Evolutionary conservation across 1,284 basidiomycete genomes (phyloP).

Genomic region (Leccinum laetum): DNA sequence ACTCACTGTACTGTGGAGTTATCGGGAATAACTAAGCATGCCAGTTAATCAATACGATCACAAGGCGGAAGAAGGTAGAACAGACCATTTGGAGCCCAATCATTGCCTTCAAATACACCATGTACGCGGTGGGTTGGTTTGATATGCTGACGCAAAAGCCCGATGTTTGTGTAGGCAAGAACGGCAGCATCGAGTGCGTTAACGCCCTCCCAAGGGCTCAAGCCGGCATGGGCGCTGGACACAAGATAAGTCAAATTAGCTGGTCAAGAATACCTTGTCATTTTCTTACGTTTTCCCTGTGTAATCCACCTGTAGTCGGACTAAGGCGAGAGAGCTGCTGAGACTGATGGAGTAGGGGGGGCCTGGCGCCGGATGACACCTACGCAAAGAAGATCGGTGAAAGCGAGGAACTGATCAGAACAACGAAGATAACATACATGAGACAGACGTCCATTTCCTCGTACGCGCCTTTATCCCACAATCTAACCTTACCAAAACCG

Average conservation of each 20-base stretch:
- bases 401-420: neutral
- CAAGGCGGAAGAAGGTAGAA: neutral
- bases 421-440: constrained; percentile 45
- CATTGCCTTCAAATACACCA: constrained; percentile 60
- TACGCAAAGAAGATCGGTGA: constrained; percentile 21
- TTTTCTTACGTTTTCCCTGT: constrained; percentile 54
- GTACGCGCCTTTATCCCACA: constrained; percentile 68
- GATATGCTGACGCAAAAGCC: constrained; percentile 75
- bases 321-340: constrained; percentile 52
- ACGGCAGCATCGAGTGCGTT: constrained; percentile 81
- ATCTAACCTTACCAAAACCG: constrained; percentile 65
- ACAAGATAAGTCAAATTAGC: neutral
- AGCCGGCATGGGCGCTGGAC: constrained; percentile 62
- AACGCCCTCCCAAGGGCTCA: constrained; percentile 73
- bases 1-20: constrained; percentile 62
- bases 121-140: constrained; percentile 62
- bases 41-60: neutral
- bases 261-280: neutral
- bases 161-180: constrained; percentile 70
- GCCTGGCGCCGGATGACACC: constrained; percentile 67
- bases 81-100: constrained; percentile 64
- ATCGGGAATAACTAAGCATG: constrained; percentile 70
- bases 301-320: constrained; percentile 51
- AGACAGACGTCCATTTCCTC: constrained; percentile 67
- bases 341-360: constrained; percentile 53